These are phyloP conservation scores for Acanthamoeba sp. DNA, from an alignment of 208 protist species.

Conservation along the genomic window DNA sequence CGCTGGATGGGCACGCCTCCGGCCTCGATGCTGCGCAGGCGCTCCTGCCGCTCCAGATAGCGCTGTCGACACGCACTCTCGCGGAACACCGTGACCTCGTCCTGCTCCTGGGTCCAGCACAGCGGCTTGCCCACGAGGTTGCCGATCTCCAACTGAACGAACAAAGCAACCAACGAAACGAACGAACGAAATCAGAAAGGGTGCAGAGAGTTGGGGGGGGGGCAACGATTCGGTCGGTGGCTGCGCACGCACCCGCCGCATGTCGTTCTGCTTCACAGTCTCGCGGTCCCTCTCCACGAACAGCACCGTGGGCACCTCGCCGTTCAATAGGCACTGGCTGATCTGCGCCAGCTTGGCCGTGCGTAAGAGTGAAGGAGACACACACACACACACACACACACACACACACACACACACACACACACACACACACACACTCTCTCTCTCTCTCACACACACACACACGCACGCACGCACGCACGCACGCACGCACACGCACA, in stretches of 20 bases:
- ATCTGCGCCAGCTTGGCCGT: slow-evolving; percentile 42
- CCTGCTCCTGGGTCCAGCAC: slow-evolving; percentile 57
- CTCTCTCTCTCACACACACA: no score
- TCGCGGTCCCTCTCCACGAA: slow-evolving; percentile 26
- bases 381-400: no score
- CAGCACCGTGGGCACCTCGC: slow-evolving; percentile 8
- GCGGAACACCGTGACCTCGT: slow-evolving; percentile 43
- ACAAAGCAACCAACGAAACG: no score
- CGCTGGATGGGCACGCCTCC: slow-evolving; percentile 48
- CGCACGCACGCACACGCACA: no score
- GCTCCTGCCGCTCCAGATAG: slow-evolving; percentile 54
- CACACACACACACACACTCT: no score
- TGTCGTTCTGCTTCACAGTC: background rate
- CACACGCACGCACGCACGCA: no score
- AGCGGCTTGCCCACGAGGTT: slow-evolving; percentile 35
- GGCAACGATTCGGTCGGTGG: no score
- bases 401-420: no score
- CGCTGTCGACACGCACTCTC: slow-evolving; percentile 19
- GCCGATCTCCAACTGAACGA: background rate
- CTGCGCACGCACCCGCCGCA: background rate
- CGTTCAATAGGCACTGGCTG: background rate
- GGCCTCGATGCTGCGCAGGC: slow-evolving; percentile 44
- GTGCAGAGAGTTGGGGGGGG: background rate
- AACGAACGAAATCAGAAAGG: background rate
- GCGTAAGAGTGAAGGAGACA: background rate